Evolutionary conservation across 768 basidiomycete genomes (phyloP), one percentile per base, ranked within the genome.

Genomic region (Rhizopogon rudus): DNA sequence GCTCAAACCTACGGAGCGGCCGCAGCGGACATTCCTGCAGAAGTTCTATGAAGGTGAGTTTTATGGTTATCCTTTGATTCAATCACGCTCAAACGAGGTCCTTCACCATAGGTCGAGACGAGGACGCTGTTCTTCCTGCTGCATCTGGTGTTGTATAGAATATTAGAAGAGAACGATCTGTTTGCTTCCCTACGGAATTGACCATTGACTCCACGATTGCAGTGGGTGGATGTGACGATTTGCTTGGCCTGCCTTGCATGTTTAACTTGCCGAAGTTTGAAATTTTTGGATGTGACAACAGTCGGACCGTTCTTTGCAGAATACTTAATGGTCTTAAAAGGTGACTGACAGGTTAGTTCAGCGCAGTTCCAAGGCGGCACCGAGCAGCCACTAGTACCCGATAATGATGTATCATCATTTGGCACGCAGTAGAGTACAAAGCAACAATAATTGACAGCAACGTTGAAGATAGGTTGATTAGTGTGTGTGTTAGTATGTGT

Each of bases 21-120:
- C 75, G 5, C 73, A 68, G 55, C 69, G 75, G 53, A 81, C 86
- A 20, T 93, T 93, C 67, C 72, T 93, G 78, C 81, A 92, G 72
- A 89, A 84, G 75, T 93, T 93, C 63, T 87, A 84, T 52, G 87
- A 88, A 67, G 91, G 91, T 91, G 68, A 45, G 82, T 77, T 8
- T 40, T 31, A 31, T 3, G 48, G 25, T 51, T 51, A 51, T 25
- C 25, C 2, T 37, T 53, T 39, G 10, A 33, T 29, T 14, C 16
- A 12, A 40, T 43, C 28, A 6, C 8, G 20, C 48, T 37, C 48
- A 49, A 37, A 22, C 1, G 35, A 59, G 44, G 6, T 1, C 3
- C 9, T 3, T 17, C 52, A 50, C 17, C 56, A 48, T 58, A 91
- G 89, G 90, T 52, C 78, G 86, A 64, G 89, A 91, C 63, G 89